phyloP scores from a whole-genome alignment of 257 asterid genomes.

The Leonotis leonurus region DNA sequence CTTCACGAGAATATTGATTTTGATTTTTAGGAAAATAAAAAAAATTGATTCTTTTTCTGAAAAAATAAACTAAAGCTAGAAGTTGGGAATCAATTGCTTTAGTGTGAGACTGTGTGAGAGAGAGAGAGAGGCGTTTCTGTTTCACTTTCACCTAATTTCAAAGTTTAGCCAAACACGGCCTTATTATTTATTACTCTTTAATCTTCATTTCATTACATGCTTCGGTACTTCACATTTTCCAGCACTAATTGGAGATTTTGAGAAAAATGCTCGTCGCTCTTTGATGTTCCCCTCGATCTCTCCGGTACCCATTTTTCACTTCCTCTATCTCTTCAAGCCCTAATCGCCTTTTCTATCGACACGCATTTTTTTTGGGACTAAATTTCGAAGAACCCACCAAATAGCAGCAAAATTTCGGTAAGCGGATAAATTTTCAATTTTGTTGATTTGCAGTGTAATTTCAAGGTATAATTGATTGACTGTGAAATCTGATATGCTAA shows the following conservation, averaged over 20 bases:
- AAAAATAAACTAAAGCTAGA: no score
- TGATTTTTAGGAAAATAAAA: no score
- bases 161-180: conserved; percentile 21
- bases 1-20: no score
- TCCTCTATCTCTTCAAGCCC: conserved; percentile 6
- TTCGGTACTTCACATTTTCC: conserved; percentile 6
- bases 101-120: no score
- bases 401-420: conserved; percentile 19
- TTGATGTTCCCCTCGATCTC: conserved; percentile 27
- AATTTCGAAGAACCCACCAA: not conserved
- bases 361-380: not conserved
- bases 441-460: conserved; percentile 4
- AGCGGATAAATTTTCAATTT: not conserved
- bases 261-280: conserved; percentile 32
- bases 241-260: not conserved
- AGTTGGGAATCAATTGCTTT: not conserved
- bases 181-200: not conserved
- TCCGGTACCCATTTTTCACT: conserved; percentile 30
- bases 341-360: conserved; percentile 2
- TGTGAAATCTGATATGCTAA: conserved; percentile 24
- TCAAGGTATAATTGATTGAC: conserved; percentile 3
- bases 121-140: no score
- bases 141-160: not conserved
- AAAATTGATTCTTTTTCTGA: no score
- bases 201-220: no score